Percentiles rank a stretch among this genome's conserved stretches.
Conservation (phyloP, 257 asterid genomes). For the Avicennia marina region DNA sequence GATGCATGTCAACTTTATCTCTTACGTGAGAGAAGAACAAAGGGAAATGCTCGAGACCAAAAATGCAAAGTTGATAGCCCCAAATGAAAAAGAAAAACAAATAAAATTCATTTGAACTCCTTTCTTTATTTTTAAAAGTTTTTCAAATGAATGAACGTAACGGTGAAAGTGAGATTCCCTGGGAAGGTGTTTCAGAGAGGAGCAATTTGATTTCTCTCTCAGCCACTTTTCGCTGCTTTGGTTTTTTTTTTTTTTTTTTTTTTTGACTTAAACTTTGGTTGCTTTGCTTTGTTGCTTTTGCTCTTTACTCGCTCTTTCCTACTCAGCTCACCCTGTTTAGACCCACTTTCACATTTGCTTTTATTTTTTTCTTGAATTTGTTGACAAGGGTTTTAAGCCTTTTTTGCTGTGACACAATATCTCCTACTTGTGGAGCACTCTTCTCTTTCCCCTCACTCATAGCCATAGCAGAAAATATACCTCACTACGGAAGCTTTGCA, state of each 20-base stretch:
- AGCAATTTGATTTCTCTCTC: too few relatives aligned
- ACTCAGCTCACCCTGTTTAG: conserved; percentile 22
- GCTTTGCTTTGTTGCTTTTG: conserved; percentile 14
- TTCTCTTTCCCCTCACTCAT: not conserved
- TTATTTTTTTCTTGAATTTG: conserved; percentile 15
- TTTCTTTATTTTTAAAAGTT: too few relatives aligned
- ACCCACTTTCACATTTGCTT: conserved; percentile 42
- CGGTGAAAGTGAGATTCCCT: conserved; percentile 36
- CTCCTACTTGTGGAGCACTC: conserved; percentile 3
- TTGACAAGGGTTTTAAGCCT: conserved; percentile 19
- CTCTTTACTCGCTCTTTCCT: conserved; percentile 20
- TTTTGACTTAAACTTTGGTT: too few relatives aligned
- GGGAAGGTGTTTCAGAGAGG: conserved; percentile 41
- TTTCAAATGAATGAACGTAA: too few relatives aligned
- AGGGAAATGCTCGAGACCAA: too few relatives aligned
- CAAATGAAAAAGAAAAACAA: too few relatives aligned
- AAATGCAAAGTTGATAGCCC: too few relatives aligned
- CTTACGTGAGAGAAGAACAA: too few relatives aligned
- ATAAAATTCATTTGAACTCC: too few relatives aligned
- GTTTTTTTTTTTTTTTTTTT: too few relatives aligned
- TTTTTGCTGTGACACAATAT: conserved; percentile 28
- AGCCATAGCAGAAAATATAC: conserved; percentile 5
- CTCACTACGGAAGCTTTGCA: conserved; percentile 18
- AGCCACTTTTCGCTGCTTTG: too few relatives aligned
- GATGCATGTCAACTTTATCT: too few relatives aligned